Evolutionary conservation across 441 rosid species (phyloP), one percentile per base, ranked within the genome.

Genomic region (Euphorbia schlechtendalii): DNA sequence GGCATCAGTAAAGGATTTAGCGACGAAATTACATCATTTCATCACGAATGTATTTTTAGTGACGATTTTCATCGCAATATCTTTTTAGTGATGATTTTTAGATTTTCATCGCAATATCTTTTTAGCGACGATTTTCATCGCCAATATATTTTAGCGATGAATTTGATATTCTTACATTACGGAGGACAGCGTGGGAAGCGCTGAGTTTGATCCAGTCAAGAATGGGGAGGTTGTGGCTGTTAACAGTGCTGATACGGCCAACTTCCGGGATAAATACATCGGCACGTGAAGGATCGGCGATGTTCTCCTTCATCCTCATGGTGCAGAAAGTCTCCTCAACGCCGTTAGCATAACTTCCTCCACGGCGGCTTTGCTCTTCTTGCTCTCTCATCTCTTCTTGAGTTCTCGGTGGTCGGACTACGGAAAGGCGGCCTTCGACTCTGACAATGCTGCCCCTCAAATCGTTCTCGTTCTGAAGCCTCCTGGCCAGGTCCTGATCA

Each of bases 311-410:
- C 25, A 82, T 52, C 65, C 79, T 84, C 87, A 86, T 74, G 68
- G 77, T 64, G 84, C 95, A 90, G 60, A 84, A 24, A 25, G 94
- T 90, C 83, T 92, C 96, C 70, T 90, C 97, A 38, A 86, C 24
- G 56, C 96, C 98, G 64, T 89, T 92, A 56, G 14, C 34, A 17
- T 10, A 51, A 3, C 4, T n/a, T 22, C 59, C 25, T 18, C 56
- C 34, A 13, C 32, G 32, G 30, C 57, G 15, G 32, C 57, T 54
- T 25, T 1, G 56, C 13, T 63, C 65, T 30, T 66, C 61, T 38
- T 70, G 69, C 62, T 72, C 80, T 27, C 40, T 69, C 76, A 27
- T 56, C 71, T 70, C 77, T 56, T 73, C 73, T 11, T 73, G 76
- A 24, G 69, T 72, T 57, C 67, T 75, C 59, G 74, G 78, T 38